Percentiles rank a stretch among this genome's conserved stretches.
Conservation (phyloP, 139 green algal genomes). For the Volvox africanus region DNA sequence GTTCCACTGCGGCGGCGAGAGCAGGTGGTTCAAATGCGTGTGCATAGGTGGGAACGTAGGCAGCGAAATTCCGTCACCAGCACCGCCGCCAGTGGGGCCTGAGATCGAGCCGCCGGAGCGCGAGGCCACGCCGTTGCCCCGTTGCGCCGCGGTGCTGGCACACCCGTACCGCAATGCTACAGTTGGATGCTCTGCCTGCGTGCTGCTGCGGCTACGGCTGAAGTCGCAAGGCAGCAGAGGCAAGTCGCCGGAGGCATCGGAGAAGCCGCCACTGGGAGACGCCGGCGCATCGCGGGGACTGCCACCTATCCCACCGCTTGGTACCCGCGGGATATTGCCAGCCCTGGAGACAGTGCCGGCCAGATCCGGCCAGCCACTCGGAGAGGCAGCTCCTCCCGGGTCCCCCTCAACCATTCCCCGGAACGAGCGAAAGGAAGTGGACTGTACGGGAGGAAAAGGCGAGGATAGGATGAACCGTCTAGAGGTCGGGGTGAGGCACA, state of each 20-base stretch:
- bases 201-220: slow-evolving; percentile 7
- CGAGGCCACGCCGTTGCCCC: not conserved
- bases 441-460: not conserved
- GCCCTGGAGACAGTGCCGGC: too few species aligned
- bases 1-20: not conserved
- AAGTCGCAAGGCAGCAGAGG: not conserved
- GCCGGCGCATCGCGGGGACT: not conserved
- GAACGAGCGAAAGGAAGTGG: not conserved
- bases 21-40: not conserved
- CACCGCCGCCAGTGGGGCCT: not conserved
- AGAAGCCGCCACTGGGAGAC: not conserved
- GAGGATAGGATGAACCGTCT: too few species aligned
- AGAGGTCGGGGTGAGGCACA: too few species aligned
- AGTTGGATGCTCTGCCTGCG: not conserved
- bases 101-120: not conserved
- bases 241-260: not conserved
- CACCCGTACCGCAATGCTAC: not conserved
- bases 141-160: not conserved
- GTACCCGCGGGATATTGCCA: too few species aligned
- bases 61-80: not conserved
- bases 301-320: too few species aligned
- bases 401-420: not conserved
- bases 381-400: too few species aligned
- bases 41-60: not conserved
- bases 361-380: too few species aligned